Evolutionary conservation across 2,329 filamentous ascomycete genomes (phyloP).

Genomic region (Botrytis pseudocinerea): DNA sequence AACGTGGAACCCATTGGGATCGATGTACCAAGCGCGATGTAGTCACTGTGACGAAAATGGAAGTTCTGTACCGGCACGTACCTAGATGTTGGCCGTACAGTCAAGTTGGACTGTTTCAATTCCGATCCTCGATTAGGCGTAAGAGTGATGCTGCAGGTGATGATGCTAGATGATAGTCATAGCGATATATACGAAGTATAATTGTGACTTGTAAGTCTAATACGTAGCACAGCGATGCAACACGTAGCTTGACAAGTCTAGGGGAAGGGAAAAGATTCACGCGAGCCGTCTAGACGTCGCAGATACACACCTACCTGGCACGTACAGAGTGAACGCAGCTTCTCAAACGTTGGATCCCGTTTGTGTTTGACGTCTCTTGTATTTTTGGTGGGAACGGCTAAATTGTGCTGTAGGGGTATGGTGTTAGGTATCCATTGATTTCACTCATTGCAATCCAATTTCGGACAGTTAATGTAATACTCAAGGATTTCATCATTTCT

Average conservation of each 20-base stretch:
- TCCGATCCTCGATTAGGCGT: background rate
- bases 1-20: conserved; percentile 11
- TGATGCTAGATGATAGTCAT: background rate
- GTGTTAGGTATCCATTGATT: background rate
- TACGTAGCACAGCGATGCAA: background rate
- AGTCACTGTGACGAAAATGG: background rate
- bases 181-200: background rate
- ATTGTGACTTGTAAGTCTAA: background rate
- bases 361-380: background rate
- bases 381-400: background rate
- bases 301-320: background rate
- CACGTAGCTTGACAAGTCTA: background rate
- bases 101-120: background rate
- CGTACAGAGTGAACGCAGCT: background rate
- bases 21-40: background rate
- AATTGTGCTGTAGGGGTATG: background rate
- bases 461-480: background rate
- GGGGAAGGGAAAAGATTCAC: conserved; percentile 2
- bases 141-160: background rate
- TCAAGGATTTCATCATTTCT: background rate
- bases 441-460: background rate
- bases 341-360: background rate
- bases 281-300: background rate
- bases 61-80: background rate
- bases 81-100: background rate